Conservation (phyloP, 352 stramenopile species). For the Halophytophthora batemanensis region DNA sequence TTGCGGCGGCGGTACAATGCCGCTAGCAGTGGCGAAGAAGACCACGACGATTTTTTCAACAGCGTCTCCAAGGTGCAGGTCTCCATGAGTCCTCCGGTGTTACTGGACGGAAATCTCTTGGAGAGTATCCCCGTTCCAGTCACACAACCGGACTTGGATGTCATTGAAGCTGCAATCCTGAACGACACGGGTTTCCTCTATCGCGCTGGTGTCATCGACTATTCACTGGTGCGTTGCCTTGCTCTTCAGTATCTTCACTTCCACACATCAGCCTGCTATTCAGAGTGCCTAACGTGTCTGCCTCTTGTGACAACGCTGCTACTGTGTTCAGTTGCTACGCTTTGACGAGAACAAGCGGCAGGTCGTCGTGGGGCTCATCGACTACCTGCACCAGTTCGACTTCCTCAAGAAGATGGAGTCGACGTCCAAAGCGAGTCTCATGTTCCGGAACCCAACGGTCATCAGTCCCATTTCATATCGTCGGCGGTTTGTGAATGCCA, state of each 20-base stretch:
- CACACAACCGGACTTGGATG: constrained; percentile 48
- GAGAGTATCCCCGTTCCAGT: constrained; percentile 81
- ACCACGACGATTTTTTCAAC: constrained; percentile 33
- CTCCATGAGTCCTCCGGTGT: constrained; percentile 55
- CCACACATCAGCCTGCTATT: background rate
- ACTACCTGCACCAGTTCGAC: constrained; percentile 88
- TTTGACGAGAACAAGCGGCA: constrained; percentile 79
- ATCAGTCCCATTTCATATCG: constrained; percentile 81
- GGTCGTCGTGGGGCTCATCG: constrained; percentile 77
- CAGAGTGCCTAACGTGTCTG: constrained; percentile 11
- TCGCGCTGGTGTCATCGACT: constrained; percentile 78
- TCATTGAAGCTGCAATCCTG: constrained; percentile 67
- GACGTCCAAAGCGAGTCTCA: constrained; percentile 81
- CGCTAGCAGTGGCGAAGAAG: constrained; percentile 32
- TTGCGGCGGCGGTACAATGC: constrained; percentile 63
- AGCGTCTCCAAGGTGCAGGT: constrained; percentile 47
- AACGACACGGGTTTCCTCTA: constrained; percentile 78
- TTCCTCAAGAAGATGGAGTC: constrained; percentile 90
- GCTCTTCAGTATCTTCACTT: background rate
- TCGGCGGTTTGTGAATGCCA: constrained; percentile 79
- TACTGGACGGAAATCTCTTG: constrained; percentile 79
- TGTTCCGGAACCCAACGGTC: constrained; percentile 80
- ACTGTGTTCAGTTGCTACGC: constrained; percentile 47
- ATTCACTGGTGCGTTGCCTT: constrained; percentile 64
- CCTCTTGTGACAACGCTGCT: background rate